Base-by-base conservation (phyloP, 352 stramenopile genomes). In the Pythium folliculosum region DNA sequence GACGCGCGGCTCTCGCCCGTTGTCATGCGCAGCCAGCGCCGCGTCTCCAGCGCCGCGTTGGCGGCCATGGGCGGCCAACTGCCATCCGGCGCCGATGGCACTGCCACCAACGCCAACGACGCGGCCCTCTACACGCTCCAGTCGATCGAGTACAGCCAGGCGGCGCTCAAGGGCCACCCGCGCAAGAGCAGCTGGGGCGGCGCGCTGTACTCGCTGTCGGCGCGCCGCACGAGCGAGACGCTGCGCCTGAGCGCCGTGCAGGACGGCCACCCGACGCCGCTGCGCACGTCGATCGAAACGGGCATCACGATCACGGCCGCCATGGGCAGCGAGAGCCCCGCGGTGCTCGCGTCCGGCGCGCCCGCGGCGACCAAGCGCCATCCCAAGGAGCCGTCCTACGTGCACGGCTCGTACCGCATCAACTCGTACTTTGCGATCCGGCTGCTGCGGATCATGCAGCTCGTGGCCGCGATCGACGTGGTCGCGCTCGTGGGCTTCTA, bases 371-470 rank as follows among this genome's bases (percentile, higher is more conserved):
- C 40, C 40, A 47, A 47, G 40, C 40, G 14, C 12, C 1, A 1
- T 2, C 5, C 25, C 16, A 50, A 43, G 3, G 50, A 63, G 13
- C 51, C 22, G 27, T 64, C 60, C 19, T 72, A 62, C 35, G 19
- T 65, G 9, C 60, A 69, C 65, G 71, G 79, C 30, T 73, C 80
- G 59, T 94, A 82, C 77, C 84, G 85, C 40, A 69, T 83, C 59
- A 95, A 95, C 73, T 93, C 84, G 51, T 95, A 92, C 73, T 95
- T 95, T 62, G 78, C 86, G 10, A 78, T 86, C 30, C 73, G 75
- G 16, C 56, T 93, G 38, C 62, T 92, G 50, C 70, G 82, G 10
- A 77, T 85, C 13, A 82, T 82, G 56, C 78, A 91, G 69, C 23
- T 91, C 2, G 77, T 95, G 57, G 74, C 88, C 8, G 65, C 77